These are phyloP conservation scores for Kandelia obovata DNA, from an alignment of 345 rosid genomes.

Conservation along the genomic window DNA sequence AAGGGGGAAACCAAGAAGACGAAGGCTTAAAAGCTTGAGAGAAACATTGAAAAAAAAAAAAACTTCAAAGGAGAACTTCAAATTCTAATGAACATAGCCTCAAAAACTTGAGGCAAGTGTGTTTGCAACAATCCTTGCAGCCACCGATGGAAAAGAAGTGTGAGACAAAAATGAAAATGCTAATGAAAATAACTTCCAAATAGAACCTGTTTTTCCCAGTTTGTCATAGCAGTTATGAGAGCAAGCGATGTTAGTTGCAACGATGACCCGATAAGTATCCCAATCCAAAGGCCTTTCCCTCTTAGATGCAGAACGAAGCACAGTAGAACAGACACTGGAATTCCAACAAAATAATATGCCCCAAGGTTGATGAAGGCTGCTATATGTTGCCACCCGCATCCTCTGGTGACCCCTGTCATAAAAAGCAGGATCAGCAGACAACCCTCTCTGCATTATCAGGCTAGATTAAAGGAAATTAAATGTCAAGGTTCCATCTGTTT, in stretches of 20 bases:
- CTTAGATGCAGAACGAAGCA: conserved; percentile 26
- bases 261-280: conserved; percentile 30
- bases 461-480: too few relatives aligned
- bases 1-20: background rate
- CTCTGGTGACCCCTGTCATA: conserved; percentile 35
- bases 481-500: too few relatives aligned
- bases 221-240: conserved; percentile 15
- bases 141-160: background rate
- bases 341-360: conserved; percentile 37
- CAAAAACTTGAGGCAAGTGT: too few relatives aligned
- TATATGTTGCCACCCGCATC: conserved; percentile 40
- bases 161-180: too few relatives aligned
- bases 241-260: conserved; percentile 28
- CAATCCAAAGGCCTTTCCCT: conserved; percentile 46
- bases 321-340: conserved; percentile 24
- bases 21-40: background rate
- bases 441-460: too few relatives aligned
- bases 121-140: background rate
- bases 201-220: conserved; percentile 41
- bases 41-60: background rate
- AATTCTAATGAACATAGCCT: background rate
- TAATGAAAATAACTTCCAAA: background rate
- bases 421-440: background rate
- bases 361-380: conserved; percentile 37
- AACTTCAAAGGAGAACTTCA: background rate